Base-by-base conservation (phyloP, 1,284 basidiomycete species). In the Fomes fomentarius region DNA sequence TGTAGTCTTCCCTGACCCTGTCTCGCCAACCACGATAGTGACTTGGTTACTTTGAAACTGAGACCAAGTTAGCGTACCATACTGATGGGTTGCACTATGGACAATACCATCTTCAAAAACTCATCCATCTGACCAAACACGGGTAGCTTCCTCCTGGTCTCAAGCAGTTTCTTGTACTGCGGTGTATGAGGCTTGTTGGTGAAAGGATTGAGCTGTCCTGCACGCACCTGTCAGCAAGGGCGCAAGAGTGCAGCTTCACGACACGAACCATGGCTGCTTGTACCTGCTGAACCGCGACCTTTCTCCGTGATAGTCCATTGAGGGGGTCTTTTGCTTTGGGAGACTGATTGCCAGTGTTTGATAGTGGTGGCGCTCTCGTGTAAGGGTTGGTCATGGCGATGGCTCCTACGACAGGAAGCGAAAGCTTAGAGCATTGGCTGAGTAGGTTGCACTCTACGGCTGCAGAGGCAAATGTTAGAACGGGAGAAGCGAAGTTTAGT, bases 1-100 rank as follows among this genome's bases (percentile, higher is more conserved):
- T 35, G 96, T 98, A 1, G 97, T 98, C 78, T 99, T 99, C 51
- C 96, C 97, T 24, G 94, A 95, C 10, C 97, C 96, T 1, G 97
- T 98, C 78, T 99, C 96, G 65, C 96, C 96, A 62, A 98, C 94
- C 86, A 99, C 92, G 54, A 99, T 87, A 44, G 94, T 91, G 63
- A 96, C 89, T 76, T 97, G 95, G 74, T 94, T 85, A 63, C 86
- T 77, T 56, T 76, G 87, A 75, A 95, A 97, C 86, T 94, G 60
- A 28, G 33, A 60, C 25, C 35, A 34, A 33, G 17, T 24, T 6
- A 25, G n/a, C n/a, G n/a, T n/a, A n/a, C n/a, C n/a, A n/a, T n/a
- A n/a, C n/a, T n/a, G n/a, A n/a, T n/a, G n/a, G n/a, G n/a, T n/a
- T n/a, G n/a, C n/a, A n/a, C n/a, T 21, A 10, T n/a, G n/a, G n/a